Evolutionary conservation across 208 protist genomes (phyloP).

Genomic region (Strigomonas culicis): DNA sequence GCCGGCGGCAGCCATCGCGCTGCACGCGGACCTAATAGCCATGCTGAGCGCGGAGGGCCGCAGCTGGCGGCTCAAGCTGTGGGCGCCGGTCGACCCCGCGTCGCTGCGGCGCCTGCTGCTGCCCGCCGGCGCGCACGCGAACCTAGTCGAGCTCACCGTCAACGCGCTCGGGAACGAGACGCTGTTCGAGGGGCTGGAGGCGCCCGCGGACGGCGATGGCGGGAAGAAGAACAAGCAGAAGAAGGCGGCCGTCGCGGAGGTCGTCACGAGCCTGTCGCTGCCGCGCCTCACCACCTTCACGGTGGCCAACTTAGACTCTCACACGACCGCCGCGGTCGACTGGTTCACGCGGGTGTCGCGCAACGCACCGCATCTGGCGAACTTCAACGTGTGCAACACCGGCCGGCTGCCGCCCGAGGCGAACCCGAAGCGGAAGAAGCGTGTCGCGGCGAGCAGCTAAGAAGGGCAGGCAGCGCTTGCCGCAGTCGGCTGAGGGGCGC

Average conservation of each 20-base stretch:
- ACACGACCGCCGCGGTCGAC: constrained; percentile 27
- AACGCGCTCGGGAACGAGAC: constrained; percentile 44
- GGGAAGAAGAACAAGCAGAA: constrained; percentile 11
- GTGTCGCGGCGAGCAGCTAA: neutral
- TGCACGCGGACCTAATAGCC: constrained; percentile 51
- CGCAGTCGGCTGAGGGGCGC: too few relatives aligned
- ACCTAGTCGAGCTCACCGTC: constrained; percentile 60
- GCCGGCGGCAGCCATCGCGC: constrained; percentile 9
- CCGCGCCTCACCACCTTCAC: constrained; percentile 50
- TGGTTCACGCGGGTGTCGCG: constrained; percentile 29
- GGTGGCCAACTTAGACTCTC: constrained; percentile 54
- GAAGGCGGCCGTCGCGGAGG: constrained; percentile 20
- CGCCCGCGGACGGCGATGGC: neutral
- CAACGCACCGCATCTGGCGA: constrained; percentile 42
- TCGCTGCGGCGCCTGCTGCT: constrained; percentile 36
- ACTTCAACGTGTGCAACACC: constrained; percentile 71
- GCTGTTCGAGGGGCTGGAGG: constrained; percentile 21
- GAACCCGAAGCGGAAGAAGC: constrained; percentile 26
- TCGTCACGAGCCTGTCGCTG: constrained; percentile 23
- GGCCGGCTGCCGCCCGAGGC: constrained; percentile 24
- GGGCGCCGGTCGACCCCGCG: constrained; percentile 39
- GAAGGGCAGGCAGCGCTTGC: neutral
- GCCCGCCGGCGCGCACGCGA: constrained; percentile 20
- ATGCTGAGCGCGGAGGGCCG: constrained; percentile 35
- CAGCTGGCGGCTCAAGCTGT: constrained; percentile 69